Evolutionary conservation across 305 asterid genomes (phyloP).

Genomic region (Ilex paraguariensis): DNA sequence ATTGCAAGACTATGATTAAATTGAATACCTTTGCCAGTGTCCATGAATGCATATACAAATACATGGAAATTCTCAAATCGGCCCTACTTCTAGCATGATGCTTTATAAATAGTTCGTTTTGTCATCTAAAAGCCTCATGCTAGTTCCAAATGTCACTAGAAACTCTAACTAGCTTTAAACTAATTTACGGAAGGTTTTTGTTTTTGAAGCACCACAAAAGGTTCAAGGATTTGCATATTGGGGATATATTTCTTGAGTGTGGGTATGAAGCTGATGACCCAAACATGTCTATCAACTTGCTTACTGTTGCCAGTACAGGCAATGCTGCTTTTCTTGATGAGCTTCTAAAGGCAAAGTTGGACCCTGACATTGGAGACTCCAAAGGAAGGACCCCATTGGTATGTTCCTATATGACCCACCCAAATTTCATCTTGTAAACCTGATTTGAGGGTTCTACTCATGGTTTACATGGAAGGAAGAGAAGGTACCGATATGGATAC

Average conservation of each 20-base stretch:
- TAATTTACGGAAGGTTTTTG: not conserved
- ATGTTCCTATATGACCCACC: slow-evolving; percentile 8
- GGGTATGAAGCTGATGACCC: slow-evolving; percentile 51
- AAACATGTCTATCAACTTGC: slow-evolving; percentile 60
- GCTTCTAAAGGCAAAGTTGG: slow-evolving; percentile 76
- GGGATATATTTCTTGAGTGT: slow-evolving; percentile 53
- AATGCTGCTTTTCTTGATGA: slow-evolving; percentile 84
- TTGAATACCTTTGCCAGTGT: no score
- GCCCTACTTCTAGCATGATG: no score
- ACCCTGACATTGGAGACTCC: slow-evolving; percentile 78
- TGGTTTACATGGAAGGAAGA: not conserved
- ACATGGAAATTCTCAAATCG: no score
- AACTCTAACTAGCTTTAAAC: no score
- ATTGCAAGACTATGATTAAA: no score
- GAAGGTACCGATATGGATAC: not conserved
- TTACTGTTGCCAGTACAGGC: slow-evolving; percentile 72
- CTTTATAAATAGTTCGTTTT: no score
- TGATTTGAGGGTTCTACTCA: not conserved
- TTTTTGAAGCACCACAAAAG: slow-evolving; percentile 70
- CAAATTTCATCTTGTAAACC: not conserved
- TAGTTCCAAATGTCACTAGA: no score
- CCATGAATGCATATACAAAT: no score
- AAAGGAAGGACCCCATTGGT: slow-evolving; percentile 85
- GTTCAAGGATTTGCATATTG: slow-evolving; percentile 53
- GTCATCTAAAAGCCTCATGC: no score